Base-by-base conservation (phyloP, 495 filamentous ascomycete species). In the Bryoglossum gracile region DNA sequence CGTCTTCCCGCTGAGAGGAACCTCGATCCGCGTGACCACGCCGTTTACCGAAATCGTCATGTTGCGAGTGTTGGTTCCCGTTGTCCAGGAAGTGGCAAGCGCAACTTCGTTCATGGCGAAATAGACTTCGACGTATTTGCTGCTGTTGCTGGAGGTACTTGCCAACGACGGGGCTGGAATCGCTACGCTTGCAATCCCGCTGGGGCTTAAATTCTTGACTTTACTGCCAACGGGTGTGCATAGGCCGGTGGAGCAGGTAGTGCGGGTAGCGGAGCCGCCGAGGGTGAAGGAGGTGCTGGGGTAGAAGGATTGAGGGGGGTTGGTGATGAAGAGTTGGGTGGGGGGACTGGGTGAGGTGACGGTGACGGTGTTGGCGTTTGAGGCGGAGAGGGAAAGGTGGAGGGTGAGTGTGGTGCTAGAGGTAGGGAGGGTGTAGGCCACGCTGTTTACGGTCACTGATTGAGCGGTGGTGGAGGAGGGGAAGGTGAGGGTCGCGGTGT, bases 101-200 rank as follows among this genome's bases (percentile, higher is more conserved):
- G 71, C 64, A 32, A 74, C 59, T 4, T 71, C 71, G 43, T 74
- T 73, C 47, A 73, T 72, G 51, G 65, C 66, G 44, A 67, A 72
- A 48, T 71, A 67, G 5, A 74, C 40, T n/a, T 60, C 59, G 8
- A 69, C 16, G 38, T 65, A 72, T 46, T 71, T 69, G 6, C 46
- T 30, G 0, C 36, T 35, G 19, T 44, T 32, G 17, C 43, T 42
- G 5, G 54, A 56, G 5, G 47, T 35, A n/a, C n/a, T n/a, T n/a
- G n/a, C n/a, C n/a, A n/a, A n/a, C n/a, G 45, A 16, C 0, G 39
- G 48, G 11, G 62, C 55, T 1, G 54, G 40, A 24, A 74, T 55
- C 6, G 46, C 45, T 24, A 60, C 36, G 2, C 30, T 34, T 8
- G 66, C 67, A 2, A 61, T 58, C 22, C 58, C 54, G 10, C 47